Conservation (phyloP, 2,329 filamentous ascomycete genomes). For the Zalaria obscura region DNA sequence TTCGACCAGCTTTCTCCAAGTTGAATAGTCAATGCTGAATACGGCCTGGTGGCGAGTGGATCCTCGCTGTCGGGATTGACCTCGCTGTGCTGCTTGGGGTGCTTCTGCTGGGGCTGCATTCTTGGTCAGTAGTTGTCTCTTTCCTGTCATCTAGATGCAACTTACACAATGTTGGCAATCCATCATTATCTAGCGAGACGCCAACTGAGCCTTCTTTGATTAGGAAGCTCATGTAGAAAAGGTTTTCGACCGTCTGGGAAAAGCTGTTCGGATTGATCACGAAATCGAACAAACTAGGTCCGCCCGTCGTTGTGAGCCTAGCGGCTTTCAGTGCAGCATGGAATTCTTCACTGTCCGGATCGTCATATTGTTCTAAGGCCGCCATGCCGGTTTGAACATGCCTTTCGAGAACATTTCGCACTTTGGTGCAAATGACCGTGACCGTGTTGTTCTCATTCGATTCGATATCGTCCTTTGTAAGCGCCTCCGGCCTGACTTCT, state of each 20-base stretch:
- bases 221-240: constrained; percentile 93
- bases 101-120: constrained; percentile 28
- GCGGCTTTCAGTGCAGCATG: constrained; percentile 47
- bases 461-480: constrained; percentile 60
- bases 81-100: constrained; percentile 35
- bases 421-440: constrained; percentile 63
- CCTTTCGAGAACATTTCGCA: constrained; percentile 45
- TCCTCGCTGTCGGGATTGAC: constrained; percentile 37
- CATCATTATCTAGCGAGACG: constrained; percentile 58
- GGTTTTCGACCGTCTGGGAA: constrained; percentile 87
- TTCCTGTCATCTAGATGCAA: constrained; percentile 8
- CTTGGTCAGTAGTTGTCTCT: constrained; percentile 1
- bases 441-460: constrained; percentile 67
- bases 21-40: constrained; percentile 71
- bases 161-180: constrained; percentile 69
- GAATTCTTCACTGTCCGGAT: constrained; percentile 23
- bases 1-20: constrained; percentile 65
- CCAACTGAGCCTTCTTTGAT: constrained; percentile 72
- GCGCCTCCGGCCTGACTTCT: constrained; percentile 59
- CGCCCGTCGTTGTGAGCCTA: constrained; percentile 52
- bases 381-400: constrained; percentile 20
- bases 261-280: constrained; percentile 84
- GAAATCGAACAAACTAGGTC: constrained; percentile 71
- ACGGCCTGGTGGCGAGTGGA: constrained; percentile 60
- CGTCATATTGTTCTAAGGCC: constrained; percentile 14